Evolutionary conservation across 2,329 filamentous ascomycete genomes (phyloP).

Genomic region (Ceratocystis cacaofunesta): DNA sequence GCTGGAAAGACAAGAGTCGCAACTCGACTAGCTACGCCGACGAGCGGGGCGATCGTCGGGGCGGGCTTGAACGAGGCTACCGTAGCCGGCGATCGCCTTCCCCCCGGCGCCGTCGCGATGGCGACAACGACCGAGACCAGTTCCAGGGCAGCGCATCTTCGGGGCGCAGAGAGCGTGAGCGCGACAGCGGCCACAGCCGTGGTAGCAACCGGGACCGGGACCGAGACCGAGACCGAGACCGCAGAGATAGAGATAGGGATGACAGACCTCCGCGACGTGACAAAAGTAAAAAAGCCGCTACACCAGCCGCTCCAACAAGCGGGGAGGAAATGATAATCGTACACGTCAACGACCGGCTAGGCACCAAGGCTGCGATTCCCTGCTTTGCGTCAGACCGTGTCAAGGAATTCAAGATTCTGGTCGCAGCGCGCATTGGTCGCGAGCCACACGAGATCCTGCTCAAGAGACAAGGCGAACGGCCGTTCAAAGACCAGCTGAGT

Average conservation of each 20-base stretch:
- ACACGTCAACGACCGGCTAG: slow-evolving; percentile 84
- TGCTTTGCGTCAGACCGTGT: slow-evolving; percentile 75
- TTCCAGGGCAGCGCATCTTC: no score
- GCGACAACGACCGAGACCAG: slow-evolving; percentile 12
- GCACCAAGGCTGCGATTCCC: slow-evolving; percentile 88
- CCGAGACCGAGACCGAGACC: slow-evolving; percentile 1
- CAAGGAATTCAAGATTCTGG: slow-evolving; percentile 77
- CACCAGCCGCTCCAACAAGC: slow-evolving; percentile 18
- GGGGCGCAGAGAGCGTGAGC: slow-evolving; percentile 19
- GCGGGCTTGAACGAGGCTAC: slow-evolving; percentile 26
- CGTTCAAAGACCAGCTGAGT: slow-evolving; percentile 82
- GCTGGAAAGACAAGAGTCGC: slow-evolving; percentile 37
- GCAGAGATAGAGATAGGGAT: slow-evolving; percentile 24
- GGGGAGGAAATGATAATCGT: slow-evolving; percentile 83
- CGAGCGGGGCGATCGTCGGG: slow-evolving; percentile 23
- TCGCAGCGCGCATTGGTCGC: slow-evolving; percentile 75
- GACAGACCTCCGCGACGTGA: slow-evolving; percentile 20
- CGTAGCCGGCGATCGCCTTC: slow-evolving; percentile 18
- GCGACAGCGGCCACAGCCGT: slow-evolving; percentile 21
- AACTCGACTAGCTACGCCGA: slow-evolving; percentile 28
- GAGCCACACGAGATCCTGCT: slow-evolving; percentile 84
- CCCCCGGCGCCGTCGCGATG: neutral
- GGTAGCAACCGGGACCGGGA: slow-evolving; percentile 17
- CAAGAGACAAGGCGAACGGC: slow-evolving; percentile 79
- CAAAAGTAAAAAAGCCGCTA: slow-evolving; percentile 26